Conservation (phyloP, 306 rosid genomes). For the Neltuma alba region DNA sequence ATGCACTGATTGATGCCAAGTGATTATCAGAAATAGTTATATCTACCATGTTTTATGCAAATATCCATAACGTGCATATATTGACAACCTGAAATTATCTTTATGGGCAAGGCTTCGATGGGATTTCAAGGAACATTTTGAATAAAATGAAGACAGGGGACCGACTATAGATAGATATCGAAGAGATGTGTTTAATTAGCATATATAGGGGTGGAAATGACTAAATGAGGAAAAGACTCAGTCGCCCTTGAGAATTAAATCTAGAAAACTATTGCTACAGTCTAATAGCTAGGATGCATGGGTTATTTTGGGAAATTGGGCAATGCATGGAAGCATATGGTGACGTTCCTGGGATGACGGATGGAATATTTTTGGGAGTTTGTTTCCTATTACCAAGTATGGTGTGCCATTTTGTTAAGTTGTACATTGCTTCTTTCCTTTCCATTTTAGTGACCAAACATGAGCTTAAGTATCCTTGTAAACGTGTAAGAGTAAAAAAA, state of each 20-base stretch:
- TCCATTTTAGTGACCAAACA: too few relatives aligned
- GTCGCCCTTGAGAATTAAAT: background rate
- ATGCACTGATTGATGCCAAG: background rate
- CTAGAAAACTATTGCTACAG: background rate
- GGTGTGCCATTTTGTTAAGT: too few relatives aligned
- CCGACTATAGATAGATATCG: background rate
- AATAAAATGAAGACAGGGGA: background rate
- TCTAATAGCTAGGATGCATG: too few relatives aligned
- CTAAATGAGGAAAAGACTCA: background rate
- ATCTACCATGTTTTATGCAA: background rate
- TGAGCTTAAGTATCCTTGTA: too few relatives aligned
- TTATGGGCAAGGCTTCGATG: background rate
- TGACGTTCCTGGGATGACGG: too few relatives aligned
- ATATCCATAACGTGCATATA: background rate
- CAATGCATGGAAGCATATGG: too few relatives aligned
- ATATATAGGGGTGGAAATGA: background rate
- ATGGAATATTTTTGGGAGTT: too few relatives aligned
- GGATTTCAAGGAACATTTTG: background rate
- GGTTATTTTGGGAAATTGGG: too few relatives aligned
- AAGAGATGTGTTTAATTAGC: background rate
- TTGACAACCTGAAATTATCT: background rate
- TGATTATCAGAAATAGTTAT: background rate
- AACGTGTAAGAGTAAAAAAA: too few relatives aligned
- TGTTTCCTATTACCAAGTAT: too few relatives aligned
- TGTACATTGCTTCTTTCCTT: too few relatives aligned